A percentile compares a stretch with the other conserved stretches of the same genome.
phyloP scores from a whole-genome alignment of 2,329 filamentous ascomycete species.

The Aspergillus vadensis region DNA sequence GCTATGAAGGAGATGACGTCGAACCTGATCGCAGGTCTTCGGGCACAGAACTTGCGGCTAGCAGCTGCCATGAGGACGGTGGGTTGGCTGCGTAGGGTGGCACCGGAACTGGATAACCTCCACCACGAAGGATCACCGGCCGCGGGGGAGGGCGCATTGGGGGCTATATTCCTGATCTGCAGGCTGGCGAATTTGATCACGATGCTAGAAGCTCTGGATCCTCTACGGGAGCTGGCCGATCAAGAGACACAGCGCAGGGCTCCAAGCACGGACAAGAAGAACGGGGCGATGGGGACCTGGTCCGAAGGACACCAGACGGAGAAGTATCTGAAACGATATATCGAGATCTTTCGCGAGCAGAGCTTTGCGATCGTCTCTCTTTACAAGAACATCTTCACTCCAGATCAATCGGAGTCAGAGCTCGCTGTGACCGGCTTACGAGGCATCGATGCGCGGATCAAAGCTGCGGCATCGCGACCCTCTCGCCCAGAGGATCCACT shows the following conservation, averaged over 20 bases:
- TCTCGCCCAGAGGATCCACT: slow-evolving; percentile 33
- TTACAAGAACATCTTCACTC: slow-evolving; percentile 85
- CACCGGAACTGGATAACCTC: slow-evolving; percentile 70
- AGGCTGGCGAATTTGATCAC: slow-evolving; percentile 75
- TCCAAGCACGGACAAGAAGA: slow-evolving; percentile 29
- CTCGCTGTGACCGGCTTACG: slow-evolving; percentile 29
- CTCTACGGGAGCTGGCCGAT: slow-evolving; percentile 84
- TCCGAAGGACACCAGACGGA: slow-evolving; percentile 83
- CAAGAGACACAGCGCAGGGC: slow-evolving; percentile 66
- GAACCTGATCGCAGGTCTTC: slow-evolving; percentile 77
- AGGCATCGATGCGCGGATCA: slow-evolving; percentile 31
- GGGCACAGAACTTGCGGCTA: slow-evolving; percentile 77
- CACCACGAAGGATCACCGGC: slow-evolving; percentile 30
- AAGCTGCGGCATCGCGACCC: slow-evolving; percentile 25
- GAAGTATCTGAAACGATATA: slow-evolving; percentile 88
- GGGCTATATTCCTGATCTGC: slow-evolving; percentile 84
- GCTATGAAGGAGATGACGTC: slow-evolving; percentile 87
- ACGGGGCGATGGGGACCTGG: slow-evolving; percentile 32
- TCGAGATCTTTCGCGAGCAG: slow-evolving; percentile 97
- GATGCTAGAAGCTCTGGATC: slow-evolving; percentile 80
- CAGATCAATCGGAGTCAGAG: slow-evolving; percentile 48
- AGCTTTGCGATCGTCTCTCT: slow-evolving; percentile 94
- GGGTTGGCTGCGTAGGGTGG: slow-evolving; percentile 83
- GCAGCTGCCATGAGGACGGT: slow-evolving; percentile 88
- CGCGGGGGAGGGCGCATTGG: slow-evolving; percentile 68